Evolutionary conservation across 441 rosid genomes (phyloP).

Genomic region (Viola pubescens): DNA sequence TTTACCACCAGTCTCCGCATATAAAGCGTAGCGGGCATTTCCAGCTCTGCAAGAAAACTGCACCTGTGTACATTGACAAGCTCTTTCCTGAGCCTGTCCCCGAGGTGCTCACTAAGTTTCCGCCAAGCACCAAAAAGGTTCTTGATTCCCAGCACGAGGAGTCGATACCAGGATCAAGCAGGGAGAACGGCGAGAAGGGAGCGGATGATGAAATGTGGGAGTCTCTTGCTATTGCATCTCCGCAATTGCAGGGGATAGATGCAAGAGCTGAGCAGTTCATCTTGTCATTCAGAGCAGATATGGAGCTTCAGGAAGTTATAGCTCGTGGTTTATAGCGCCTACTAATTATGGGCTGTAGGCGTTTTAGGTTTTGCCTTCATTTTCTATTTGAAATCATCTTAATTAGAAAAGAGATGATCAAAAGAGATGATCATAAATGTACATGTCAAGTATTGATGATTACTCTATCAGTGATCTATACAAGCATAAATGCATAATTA

Average conservation of each 20-base stretch:
- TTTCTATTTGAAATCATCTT: neutral
- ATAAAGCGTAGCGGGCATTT: slow-evolving; percentile 11
- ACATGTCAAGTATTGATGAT: neutral
- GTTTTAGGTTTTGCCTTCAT: neutral
- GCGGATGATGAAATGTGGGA: slow-evolving; percentile 49
- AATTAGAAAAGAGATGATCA: neutral
- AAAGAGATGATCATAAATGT: neutral
- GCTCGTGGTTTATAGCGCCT: slow-evolving; percentile 27
- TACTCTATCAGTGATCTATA: neutral
- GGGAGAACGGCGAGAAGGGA: slow-evolving; percentile 20
- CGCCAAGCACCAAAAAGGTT: slow-evolving; percentile 12
- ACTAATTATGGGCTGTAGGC: neutral
- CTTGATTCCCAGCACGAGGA: slow-evolving; percentile 1
- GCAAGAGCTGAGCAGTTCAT: slow-evolving; percentile 77
- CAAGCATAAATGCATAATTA: neutral
- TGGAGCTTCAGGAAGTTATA: slow-evolving; percentile 43
- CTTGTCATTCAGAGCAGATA: slow-evolving; percentile 46
- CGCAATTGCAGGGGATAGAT: slow-evolving; percentile 52
- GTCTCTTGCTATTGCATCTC: slow-evolving; percentile 39
- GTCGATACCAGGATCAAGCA: slow-evolving; percentile 12
- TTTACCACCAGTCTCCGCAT: neutral
- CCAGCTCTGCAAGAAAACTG: slow-evolving; percentile 27
- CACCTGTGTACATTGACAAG: slow-evolving; percentile 46
- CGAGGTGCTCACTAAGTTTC: slow-evolving; percentile 9
- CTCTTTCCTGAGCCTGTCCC: slow-evolving; percentile 33